Conservation (phyloP, 306 rosid species). For the Arachis hypogaea region DNA sequence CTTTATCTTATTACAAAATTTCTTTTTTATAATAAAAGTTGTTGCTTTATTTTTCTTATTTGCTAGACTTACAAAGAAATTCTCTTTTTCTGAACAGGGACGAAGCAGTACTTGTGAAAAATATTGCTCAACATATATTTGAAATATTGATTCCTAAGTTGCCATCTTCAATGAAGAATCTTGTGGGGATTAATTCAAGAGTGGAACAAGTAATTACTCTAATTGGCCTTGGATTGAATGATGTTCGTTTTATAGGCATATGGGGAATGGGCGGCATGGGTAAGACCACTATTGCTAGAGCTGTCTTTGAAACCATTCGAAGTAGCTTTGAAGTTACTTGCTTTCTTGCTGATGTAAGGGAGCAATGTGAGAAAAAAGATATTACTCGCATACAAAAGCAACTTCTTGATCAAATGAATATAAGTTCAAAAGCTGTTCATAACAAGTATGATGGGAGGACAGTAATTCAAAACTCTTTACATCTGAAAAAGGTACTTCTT, state of each 20-base stretch:
- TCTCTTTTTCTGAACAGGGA: background rate
- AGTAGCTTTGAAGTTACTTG: background rate
- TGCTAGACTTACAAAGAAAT: slow-evolving; percentile 2
- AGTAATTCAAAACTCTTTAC: background rate
- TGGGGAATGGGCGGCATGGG: slow-evolving; percentile 48
- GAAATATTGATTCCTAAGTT: background rate
- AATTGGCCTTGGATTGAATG: background rate
- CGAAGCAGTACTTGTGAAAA: slow-evolving; percentile 39
- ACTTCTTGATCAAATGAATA: background rate
- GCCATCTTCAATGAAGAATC: background rate
- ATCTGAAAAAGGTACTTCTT: background rate
- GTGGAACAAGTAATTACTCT: background rate
- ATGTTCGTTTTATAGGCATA: slow-evolving; percentile 45
- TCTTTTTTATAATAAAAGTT: background rate
- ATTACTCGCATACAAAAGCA: slow-evolving; percentile 14
- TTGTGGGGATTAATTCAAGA: slow-evolving; percentile 46
- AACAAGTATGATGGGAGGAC: background rate
- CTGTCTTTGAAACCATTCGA: slow-evolving; percentile 3
- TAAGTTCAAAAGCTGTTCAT: background rate
- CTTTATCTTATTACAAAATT: no score
- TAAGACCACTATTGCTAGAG: slow-evolving; percentile 42
- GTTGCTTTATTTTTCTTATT: background rate
- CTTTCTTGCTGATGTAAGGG: slow-evolving; percentile 24
- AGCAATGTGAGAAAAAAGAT: background rate
- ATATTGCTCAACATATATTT: slow-evolving; percentile 19